These are phyloP conservation scores for Paraleonurus japonicus DNA, from an alignment of 257 asterid species.

Conservation along the genomic window DNA sequence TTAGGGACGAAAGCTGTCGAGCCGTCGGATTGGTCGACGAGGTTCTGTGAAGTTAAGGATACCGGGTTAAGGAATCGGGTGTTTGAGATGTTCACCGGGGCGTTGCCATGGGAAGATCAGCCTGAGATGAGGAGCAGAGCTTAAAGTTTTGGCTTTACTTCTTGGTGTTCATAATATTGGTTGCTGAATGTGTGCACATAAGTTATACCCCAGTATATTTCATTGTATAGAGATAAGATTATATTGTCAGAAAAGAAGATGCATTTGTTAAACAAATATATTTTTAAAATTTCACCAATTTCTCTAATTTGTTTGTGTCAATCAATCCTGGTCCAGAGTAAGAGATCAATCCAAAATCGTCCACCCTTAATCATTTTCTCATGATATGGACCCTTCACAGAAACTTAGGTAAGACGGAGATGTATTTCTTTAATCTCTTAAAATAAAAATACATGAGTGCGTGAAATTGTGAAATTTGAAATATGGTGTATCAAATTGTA, in stretches of 20 bases:
- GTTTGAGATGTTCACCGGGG: constrained; percentile 33
- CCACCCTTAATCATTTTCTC: not conserved
- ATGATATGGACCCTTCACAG: not conserved
- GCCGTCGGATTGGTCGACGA: constrained; percentile 58
- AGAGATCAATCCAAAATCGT: not conserved
- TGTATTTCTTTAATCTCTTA: no score
- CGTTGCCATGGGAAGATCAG: constrained; percentile 63
- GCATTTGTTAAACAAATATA: no score
- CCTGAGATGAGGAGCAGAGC: not conserved
- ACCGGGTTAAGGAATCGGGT: constrained; percentile 48
- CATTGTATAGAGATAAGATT: constrained; percentile 18
- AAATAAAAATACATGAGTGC: no score
- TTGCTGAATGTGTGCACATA: not conserved
- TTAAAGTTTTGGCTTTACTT: not conserved
- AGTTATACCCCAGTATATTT: not conserved
- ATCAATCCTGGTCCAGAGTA: not conserved
- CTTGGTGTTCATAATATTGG: not conserved
- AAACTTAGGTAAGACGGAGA: not conserved
- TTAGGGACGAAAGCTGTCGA: constrained; percentile 71
- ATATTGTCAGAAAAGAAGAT: not conserved
- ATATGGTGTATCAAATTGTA: no score
- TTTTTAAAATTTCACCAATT: no score
- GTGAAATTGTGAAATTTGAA: no score
- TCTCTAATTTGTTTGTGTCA: not conserved
- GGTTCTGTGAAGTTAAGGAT: constrained; percentile 72